Conservation (phyloP, 2,329 filamentous ascomycete species). For the Aspergillus cejpii region DNA sequence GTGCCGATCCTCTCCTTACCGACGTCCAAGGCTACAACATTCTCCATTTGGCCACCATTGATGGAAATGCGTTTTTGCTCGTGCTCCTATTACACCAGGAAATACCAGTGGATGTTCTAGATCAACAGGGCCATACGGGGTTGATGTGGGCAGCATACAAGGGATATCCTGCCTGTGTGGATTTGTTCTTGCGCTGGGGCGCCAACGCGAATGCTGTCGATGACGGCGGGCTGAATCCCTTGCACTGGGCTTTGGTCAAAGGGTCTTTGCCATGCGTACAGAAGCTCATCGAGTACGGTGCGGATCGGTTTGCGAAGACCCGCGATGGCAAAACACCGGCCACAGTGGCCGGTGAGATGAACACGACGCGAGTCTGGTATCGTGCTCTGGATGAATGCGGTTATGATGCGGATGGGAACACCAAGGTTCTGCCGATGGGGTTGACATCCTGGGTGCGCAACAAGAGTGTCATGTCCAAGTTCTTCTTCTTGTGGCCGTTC, state of each 20-base stretch:
- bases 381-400: slow-evolving; percentile 76
- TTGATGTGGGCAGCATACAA: slow-evolving; percentile 99
- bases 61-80: slow-evolving; percentile 87
- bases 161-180: slow-evolving; percentile 84
- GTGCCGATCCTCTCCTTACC: slow-evolving; percentile 84
- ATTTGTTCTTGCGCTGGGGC: slow-evolving; percentile 88
- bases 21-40: slow-evolving; percentile 98
- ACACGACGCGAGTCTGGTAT: slow-evolving; percentile 74
- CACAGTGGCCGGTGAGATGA: slow-evolving; percentile 81
- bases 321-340: slow-evolving; percentile 84
- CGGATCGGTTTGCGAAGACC: slow-evolving; percentile 86
- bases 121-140: slow-evolving; percentile 84
- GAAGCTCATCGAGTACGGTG: slow-evolving; percentile 91
- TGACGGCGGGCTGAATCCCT: slow-evolving; percentile 84
- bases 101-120: slow-evolving; percentile 85
- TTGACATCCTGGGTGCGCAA: slow-evolving; percentile 68
- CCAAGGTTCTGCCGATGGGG: slow-evolving; percentile 64
- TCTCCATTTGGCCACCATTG: slow-evolving; percentile 91
- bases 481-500: slow-evolving; percentile 87
- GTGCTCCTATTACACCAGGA: slow-evolving; percentile 88
- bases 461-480: slow-evolving; percentile 69
- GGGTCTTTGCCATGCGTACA: slow-evolving; percentile 83
- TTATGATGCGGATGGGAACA: slow-evolving; percentile 70
- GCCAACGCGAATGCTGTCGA: slow-evolving; percentile 86
- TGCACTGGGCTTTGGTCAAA: slow-evolving; percentile 96